Conservation (phyloP, 805 yeast genomes). For the Kuraishia cidri region DNA sequence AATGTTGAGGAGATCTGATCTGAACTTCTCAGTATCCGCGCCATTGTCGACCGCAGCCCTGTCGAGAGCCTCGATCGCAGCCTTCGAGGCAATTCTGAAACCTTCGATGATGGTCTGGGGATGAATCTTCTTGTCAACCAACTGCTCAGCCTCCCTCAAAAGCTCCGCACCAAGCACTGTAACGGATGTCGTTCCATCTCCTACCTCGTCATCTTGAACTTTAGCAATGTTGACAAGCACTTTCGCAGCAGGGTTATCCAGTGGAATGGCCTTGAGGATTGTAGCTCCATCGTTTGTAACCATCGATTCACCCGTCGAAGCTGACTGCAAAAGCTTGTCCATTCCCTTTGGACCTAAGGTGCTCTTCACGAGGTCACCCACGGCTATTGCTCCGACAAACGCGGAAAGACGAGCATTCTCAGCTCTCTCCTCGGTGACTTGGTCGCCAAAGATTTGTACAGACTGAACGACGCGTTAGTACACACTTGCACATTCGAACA, state of each 20-base stretch:
- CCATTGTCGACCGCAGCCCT: slow-evolving; percentile 71
- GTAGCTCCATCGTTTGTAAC: slow-evolving; percentile 99
- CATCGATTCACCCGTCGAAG: slow-evolving; percentile 66
- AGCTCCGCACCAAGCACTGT: slow-evolving; percentile 87
- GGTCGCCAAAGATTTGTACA: slow-evolving; percentile 93
- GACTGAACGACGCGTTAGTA: too few species aligned
- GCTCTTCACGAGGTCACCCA: slow-evolving; percentile 91
- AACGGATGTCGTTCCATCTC: slow-evolving; percentile 97
- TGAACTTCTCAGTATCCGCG: slow-evolving; percentile 45
- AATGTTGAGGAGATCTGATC: slow-evolving; percentile 72
- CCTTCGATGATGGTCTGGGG: slow-evolving; percentile 98
- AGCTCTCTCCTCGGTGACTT: slow-evolving; percentile 95
- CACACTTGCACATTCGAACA: too few species aligned
- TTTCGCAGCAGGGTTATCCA: slow-evolving; percentile 96
- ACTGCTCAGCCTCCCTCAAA: slow-evolving; percentile 87
- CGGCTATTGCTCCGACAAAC: slow-evolving; percentile 98
- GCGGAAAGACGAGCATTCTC: slow-evolving; percentile 97
- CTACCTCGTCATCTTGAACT: slow-evolving; percentile 97
- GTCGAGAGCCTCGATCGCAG: slow-evolving; percentile 79
- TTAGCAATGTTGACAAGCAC: slow-evolving; percentile 90
- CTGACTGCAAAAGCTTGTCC: slow-evolving; percentile 90
- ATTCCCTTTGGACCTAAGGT: slow-evolving; percentile 98
- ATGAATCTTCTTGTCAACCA: slow-evolving; percentile 88
- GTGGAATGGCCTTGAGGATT: slow-evolving; percentile 84
- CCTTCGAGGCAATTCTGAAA: slow-evolving; percentile 76